Base-by-base conservation (phyloP, 2,329 filamentous ascomycete genomes). In the Lecanicillium sp. region DNA sequence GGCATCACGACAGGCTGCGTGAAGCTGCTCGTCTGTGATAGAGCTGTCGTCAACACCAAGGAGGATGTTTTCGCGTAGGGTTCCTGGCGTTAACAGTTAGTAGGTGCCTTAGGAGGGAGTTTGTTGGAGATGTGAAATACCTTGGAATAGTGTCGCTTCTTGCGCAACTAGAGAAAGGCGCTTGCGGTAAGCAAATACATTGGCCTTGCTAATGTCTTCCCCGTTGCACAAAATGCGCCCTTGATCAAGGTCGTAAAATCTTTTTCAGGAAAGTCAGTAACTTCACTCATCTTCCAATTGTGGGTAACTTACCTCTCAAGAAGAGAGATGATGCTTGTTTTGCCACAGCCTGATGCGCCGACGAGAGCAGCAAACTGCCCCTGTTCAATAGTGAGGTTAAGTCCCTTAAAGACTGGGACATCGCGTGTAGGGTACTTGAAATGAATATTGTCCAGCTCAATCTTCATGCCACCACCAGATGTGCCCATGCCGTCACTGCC, bases 301-400 rank as follows among this genome's bases (percentile, higher is more conserved):
- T 11, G 25, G 8, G n/a, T 2, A 13, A 37, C 49, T 39, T 37
- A 56, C 50, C 55, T 71, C 58, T 82, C 78, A 6, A 82, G 58
- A 1, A 82, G 60, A 37, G 71, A 69, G 27, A 90, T 74, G 31
- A 86, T 78, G 13, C 78, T 86, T 1, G 79, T 83, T 62, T 89
- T 86, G 27, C 82, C 82, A 42, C 79, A 83, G 1, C 81, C 81
- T 1, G 77, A 81, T 1, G 81, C 72, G 2, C 83, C 82, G 5
- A 87, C 81, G 2, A 87, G 65, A 1, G 80, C 82, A 1, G 74
- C 79, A 50, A 84, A 86, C 52, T 84, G 78, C 4, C 81, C 82
- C 47, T 77, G 79, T 46, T 78, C 66, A 37, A 87, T 74, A 5
- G 69, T 74, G 43, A 88, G 62, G 50, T 71, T 79, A 41, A 88